Conservation (phyloP, 495 filamentous ascomycete genomes). For the Parathielavia hyrcaniae region DNA sequence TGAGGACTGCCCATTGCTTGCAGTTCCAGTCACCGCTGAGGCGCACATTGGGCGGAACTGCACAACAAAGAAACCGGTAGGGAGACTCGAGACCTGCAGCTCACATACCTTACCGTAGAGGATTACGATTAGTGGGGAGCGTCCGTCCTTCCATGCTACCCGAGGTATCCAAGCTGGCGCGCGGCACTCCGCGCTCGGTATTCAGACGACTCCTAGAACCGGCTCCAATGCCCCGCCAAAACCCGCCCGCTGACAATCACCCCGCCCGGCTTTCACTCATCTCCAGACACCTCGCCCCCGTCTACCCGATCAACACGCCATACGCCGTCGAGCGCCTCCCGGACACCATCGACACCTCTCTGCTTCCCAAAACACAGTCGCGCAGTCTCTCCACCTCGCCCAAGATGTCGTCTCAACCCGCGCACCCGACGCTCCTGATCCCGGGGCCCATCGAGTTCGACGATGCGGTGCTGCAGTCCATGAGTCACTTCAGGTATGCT, state of each 20-base stretch:
- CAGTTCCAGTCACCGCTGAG: no score
- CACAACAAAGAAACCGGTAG: no score
- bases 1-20: no score
- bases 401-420: slow-evolving; percentile 73
- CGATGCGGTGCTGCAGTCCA: slow-evolving; percentile 89
- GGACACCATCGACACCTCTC: slow-evolving; percentile 50
- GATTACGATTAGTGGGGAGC: slow-evolving; percentile 21
- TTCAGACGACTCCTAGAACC: slow-evolving; percentile 29
- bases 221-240: slow-evolving; percentile 42
- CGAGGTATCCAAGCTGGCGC: slow-evolving; percentile 34
- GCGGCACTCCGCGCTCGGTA: slow-evolving; percentile 26
- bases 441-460: slow-evolving; percentile 98
- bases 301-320: slow-evolving; percentile 49
- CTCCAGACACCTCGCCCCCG: slow-evolving; percentile 64
- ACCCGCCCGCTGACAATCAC: slow-evolving; percentile 52
- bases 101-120: no score
- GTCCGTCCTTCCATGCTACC: slow-evolving; percentile 18
- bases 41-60: no score
- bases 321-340: slow-evolving; percentile 42
- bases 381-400: slow-evolving; percentile 31
- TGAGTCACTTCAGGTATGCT: slow-evolving; percentile 84
- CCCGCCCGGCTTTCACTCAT: slow-evolving; percentile 70
- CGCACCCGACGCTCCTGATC: slow-evolving; percentile 80
- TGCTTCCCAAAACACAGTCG: slow-evolving; percentile 30
- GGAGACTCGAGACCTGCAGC: neutral